Evolutionary conservation across 257 asterid genomes (phyloP).

Genomic region (Nicotiana noctiflora): DNA sequence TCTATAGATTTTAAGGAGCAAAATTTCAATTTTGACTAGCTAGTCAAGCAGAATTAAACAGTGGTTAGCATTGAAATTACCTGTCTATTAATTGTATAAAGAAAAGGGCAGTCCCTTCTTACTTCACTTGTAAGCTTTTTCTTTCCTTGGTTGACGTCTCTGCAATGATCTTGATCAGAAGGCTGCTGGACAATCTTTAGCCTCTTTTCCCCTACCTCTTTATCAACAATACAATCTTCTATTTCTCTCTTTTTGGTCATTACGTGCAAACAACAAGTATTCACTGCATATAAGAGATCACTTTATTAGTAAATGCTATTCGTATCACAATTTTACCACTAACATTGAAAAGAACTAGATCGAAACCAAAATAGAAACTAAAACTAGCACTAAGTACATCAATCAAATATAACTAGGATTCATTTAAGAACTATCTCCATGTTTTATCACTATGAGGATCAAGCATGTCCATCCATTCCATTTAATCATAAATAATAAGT

Average conservation of each 20-base stretch:
- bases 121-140: conserved; percentile 53
- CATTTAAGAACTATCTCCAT: not conserved
- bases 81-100: conserved; percentile 92
- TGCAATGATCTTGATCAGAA: conserved; percentile 14
- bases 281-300: not conserved
- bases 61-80: conserved; percentile 22
- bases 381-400: not conserved
- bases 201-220: conserved; percentile 40
- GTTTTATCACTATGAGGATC: not conserved
- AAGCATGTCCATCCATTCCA: not conserved
- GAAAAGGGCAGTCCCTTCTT: conserved; percentile 91
- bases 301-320: not conserved
- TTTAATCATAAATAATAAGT: not conserved
- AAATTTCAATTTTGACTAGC: not conserved
- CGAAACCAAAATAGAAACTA: not conserved
- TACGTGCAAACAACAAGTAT: not conserved
- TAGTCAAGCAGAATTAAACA: not conserved
- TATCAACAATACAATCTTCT: conserved; percentile 23
- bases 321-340: not conserved
- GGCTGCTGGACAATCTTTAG: conserved; percentile 34
- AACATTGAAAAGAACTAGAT: not conserved
- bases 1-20: not conserved
- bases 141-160: conserved; percentile 18
- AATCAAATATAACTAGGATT: not conserved
- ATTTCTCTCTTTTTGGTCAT: conserved; percentile 47